These are phyloP conservation scores for Penicillium parvum DNA, from an alignment of 495 filamentous ascomycete species.

Conservation along the genomic window DNA sequence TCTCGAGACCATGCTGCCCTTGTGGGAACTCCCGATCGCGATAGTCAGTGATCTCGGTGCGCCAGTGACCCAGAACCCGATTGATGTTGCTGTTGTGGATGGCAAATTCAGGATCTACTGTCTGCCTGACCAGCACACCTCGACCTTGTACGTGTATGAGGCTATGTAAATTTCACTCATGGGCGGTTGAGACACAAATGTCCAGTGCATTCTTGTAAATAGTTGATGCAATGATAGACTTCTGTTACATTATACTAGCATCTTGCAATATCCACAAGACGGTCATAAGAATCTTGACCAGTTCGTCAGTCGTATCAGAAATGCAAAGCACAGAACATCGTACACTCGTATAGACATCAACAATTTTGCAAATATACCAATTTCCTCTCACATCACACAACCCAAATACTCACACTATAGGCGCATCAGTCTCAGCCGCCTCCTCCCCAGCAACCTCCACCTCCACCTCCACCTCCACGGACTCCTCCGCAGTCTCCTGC, in stretches of 20 bases:
- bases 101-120: constrained; percentile 33
- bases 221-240: background rate
- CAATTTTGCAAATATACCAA: background rate
- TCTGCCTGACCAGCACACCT: constrained; percentile 32
- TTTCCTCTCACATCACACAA: no score
- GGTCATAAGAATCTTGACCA: no score
- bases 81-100: constrained; percentile 31
- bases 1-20: constrained; percentile 25
- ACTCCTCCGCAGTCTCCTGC: constrained; percentile 2
- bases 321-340: constrained; percentile 4
- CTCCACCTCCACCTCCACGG: background rate
- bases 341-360: constrained; percentile 8
- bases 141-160: constrained; percentile 35
- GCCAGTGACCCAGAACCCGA: constrained; percentile 32
- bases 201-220: background rate
- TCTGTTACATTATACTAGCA: background rate
- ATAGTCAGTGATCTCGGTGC: constrained; percentile 26
- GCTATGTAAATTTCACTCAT: constrained; percentile 7
- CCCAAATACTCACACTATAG: no score
- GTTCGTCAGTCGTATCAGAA: no score
- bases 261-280: background rate
- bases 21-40: constrained; percentile 33
- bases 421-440: background rate
- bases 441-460: background rate
- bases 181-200: background rate